Percentiles rank a stretch among this genome's conserved stretches.
phyloP scores from a whole-genome alignment of 2,329 filamentous ascomycete species.

The Nemania sp. region DNA sequence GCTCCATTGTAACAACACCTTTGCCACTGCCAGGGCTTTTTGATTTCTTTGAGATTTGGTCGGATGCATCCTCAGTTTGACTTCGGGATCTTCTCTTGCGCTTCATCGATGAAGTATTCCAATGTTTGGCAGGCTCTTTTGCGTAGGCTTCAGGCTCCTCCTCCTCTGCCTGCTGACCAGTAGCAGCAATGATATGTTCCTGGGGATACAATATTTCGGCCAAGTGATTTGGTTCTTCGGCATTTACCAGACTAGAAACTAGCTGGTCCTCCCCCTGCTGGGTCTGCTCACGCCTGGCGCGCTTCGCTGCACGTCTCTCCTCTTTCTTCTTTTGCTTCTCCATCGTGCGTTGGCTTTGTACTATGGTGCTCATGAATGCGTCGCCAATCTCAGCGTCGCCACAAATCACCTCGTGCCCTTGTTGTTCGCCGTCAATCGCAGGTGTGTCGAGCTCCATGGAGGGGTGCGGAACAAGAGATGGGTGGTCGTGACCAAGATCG shows the following conservation, averaged over 20 bases:
- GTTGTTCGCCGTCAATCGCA: no score
- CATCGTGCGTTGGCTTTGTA: constrained; percentile 23
- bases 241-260: neutral
- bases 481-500: no score
- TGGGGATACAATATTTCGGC: constrained; percentile 32
- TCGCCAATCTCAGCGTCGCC: no score
- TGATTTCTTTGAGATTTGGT: constrained; percentile 38
- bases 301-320: constrained; percentile 34
- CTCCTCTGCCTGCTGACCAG: constrained; percentile 16
- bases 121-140: neutral
- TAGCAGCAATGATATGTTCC: constrained; percentile 14
- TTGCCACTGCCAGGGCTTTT: constrained; percentile 31
- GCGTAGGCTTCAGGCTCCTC: constrained; percentile 4
- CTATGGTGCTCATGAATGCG: no score
- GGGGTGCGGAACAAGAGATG: no score
- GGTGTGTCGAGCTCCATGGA: no score
- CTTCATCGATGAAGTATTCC: constrained; percentile 25
- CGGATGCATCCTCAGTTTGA: constrained; percentile 19
- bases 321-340: constrained; percentile 34
- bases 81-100: constrained; percentile 33
- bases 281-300: constrained; percentile 31
- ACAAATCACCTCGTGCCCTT: no score
- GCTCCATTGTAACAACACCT: neutral
- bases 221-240: constrained; percentile 29
- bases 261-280: constrained; percentile 16